Evolutionary conservation across 768 basidiomycete genomes (phyloP).

Genomic region (Pleurotus cornucopiae): DNA sequence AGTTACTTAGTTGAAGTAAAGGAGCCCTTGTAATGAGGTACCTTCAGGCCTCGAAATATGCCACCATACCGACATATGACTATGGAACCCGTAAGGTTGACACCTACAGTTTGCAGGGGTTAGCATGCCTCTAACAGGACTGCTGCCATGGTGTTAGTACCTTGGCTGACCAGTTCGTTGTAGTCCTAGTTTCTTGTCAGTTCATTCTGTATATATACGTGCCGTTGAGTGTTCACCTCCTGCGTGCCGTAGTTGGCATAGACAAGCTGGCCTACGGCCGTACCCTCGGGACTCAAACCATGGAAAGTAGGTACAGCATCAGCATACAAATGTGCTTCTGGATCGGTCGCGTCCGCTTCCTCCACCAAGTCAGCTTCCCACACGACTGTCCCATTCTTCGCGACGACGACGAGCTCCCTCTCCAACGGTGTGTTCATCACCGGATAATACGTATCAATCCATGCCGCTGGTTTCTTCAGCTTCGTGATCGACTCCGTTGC

Average conservation of each 20-base stretch:
- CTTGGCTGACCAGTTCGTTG: slow-evolving; percentile 49
- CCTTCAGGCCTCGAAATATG: slow-evolving; percentile 69
- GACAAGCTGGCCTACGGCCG: slow-evolving; percentile 54
- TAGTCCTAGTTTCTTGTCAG: slow-evolving; percentile 39
- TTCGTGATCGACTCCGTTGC: slow-evolving; percentile 47
- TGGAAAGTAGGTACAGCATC: slow-evolving; percentile 64
- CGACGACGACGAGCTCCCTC: slow-evolving; percentile 50
- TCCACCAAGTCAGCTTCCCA: slow-evolving; percentile 69
- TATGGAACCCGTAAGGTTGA: slow-evolving; percentile 54
- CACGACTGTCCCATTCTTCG: slow-evolving; percentile 39
- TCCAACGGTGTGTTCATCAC: slow-evolving; percentile 65
- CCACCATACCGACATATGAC: slow-evolving; percentile 57
- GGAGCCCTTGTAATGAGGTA: slow-evolving; percentile 14
- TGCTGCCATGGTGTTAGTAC: slow-evolving; percentile 17
- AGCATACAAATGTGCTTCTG: slow-evolving; percentile 54
- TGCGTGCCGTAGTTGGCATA: slow-evolving; percentile 60
- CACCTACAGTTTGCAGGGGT: slow-evolving; percentile 29
- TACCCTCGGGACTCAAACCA: slow-evolving; percentile 63
- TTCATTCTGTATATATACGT: background rate
- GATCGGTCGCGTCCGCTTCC: slow-evolving; percentile 60
- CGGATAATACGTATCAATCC: slow-evolving; percentile 74
- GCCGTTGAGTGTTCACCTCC: slow-evolving; percentile 12
- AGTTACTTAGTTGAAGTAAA: background rate
- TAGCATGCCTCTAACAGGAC: too few species aligned
- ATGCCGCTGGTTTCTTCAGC: slow-evolving; percentile 40